Base-by-base conservation (phyloP, 352 stramenopile genomes). In the Pythium apleroticum region DNA sequence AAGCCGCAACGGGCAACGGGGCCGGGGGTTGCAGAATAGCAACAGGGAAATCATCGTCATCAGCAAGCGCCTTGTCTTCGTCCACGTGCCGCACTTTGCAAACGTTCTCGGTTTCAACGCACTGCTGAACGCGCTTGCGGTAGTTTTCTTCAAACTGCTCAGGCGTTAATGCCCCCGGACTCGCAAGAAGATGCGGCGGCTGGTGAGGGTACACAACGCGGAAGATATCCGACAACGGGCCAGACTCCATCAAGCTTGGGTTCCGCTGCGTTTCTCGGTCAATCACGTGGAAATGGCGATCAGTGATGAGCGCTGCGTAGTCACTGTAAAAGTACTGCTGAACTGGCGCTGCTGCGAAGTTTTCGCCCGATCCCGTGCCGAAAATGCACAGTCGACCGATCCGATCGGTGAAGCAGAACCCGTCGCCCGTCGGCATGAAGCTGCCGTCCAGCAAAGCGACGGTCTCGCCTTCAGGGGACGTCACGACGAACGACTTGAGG, bases 261-360 rank as follows among this genome's bases (percentile, higher is more conserved):
- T 93, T 72, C 12, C 91, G 69, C 63, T 97, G 82, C 15, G 89
- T 96, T 56, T 92, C 88, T 8, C 86, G 80, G 66, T 98, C 93
- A 2, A 90, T 73, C 6, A 97, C 91, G 49, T 97, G 94, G 41
- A 96, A 91, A 58, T 95, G 68, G 6, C 80, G 72, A 74, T 98
- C 93, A 5, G 87, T 91, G 17, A 97, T 61, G 25, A 98, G 74
- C 63, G 90, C 86, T 8, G 82, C 81, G 57, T 98, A 98, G 68
- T 98, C 93, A 27, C 81, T 94, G 6, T 84, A 72, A 59, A 98
- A 97, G 59, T 93, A 93, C 65, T 94, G 85, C 61, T 92, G 78
- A 25, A 73, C 63, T 8, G 75, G 80, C n/a, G 48, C 63, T 17
- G 63, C 70, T 5, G 56, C 31, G 33, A 71, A 78, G 11, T 66